Base-by-base conservation (phyloP, 768 basidiomycete species). In the Kwoniella dejecticola region DNA sequence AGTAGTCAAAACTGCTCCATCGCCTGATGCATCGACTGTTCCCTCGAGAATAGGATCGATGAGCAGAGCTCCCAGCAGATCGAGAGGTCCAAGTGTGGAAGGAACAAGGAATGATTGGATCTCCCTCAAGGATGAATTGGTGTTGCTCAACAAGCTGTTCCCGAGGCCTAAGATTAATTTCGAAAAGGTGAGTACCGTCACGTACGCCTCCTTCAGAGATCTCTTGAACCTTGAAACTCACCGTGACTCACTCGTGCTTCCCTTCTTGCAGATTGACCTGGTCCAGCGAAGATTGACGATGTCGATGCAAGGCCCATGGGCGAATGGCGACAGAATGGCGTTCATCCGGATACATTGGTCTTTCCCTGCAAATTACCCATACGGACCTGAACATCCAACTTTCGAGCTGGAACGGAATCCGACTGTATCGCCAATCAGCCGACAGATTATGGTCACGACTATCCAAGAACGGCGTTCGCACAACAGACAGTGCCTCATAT, bases 261-360 rank as follows among this genome's bases (percentile, higher is more conserved):
- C n/a, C n/a, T n/a, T n/a, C n/a, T n/a, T n/a, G 4, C 57, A 83
- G 81, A 76, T 81, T 53, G 81, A 82, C 60, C 62, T 81, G 30
- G 73, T 72, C 12, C 79, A 80, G 68, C 85, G 91, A 10, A 88
- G 86, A 13, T 90, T 90, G 68, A 92, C 91, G 1, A 82, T 96
- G 47, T 89, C 91, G 3, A 81, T 97, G 42, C 86, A 90, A 64
- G 90, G 90, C 1, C 92, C 91, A 2, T 94, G 92, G 92, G 91
- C 89, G n/a, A 88, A 88, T 57, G 85, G 84, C 0, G 88, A 87
- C 11, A 88, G 87, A 19, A 88, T 89, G 60, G 77, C 79, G 6
- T 93, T 91, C 79, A 86, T 93, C 60, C 87, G 94, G 0, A 84
- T 95, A 26, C 88, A 89, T 1, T 94, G 96, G 80, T 87, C 85